Base-by-base conservation (phyloP, 139 green algal species). In the Micromonas commoda region DNA sequence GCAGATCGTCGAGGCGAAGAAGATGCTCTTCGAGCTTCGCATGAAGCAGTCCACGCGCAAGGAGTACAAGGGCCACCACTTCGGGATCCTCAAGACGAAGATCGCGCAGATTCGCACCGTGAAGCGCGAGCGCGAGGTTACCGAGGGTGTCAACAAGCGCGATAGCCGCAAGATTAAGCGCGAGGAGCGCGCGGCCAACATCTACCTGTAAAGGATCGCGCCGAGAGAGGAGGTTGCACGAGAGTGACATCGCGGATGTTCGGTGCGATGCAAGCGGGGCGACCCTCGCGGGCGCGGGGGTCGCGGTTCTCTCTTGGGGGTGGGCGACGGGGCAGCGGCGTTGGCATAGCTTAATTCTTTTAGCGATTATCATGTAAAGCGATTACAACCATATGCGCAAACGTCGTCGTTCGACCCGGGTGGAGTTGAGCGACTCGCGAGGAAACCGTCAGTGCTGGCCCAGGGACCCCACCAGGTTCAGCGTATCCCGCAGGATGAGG, bases 401-500 rank as follows among this genome's bases (percentile, higher is more conserved):
- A n/a, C n/a, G n/a, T n/a, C n/a, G n/a, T n/a, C n/a, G n/a, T n/a
- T n/a, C n/a, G n/a, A n/a, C n/a, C n/a, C n/a, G n/a, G n/a, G n/a
- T n/a, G n/a, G n/a, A n/a, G n/a, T n/a, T n/a, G n/a, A n/a, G n/a
- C n/a, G n/a, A n/a, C n/a, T n/a, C n/a, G n/a, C n/a, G n/a, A n/a
- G n/a, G n/a, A n/a, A n/a, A n/a, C n/a, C n/a, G n/a, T n/a, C n/a
- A n/a, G n/a, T n/a, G n/a, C n/a, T n/a, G n/a, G n/a, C n/a, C n/a
- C n/a, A n/a, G n/a, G n/a, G n/a, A n/a, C 45, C 16, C 45, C 24
- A 76, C 23, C 45, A 78, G 54, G 26, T 78, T 68, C 33, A 94
- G 35, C 2, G 89, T 93, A 86, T 98, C 94, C 24, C 87, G 81
- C 24, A 96, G 76, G 3, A 96, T 88, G 45, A 98, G 84, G 24